Evolutionary conservation across 2,329 filamentous ascomycete species (phyloP), one percentile per base, ranked within the genome.

Genomic region (Phialophora verrucosa): DNA sequence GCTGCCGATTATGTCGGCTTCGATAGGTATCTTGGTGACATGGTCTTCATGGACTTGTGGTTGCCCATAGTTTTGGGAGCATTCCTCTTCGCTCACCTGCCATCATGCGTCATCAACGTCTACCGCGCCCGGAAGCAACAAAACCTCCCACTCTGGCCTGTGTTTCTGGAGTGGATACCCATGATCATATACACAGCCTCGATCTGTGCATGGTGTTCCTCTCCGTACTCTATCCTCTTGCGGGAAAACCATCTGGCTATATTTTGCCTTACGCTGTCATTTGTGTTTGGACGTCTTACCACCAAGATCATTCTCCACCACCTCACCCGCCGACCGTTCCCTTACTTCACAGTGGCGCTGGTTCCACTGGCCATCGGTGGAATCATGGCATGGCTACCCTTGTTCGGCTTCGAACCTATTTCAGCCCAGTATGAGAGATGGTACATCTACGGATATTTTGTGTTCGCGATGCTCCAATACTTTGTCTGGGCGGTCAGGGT

Each of bases 301-400:
- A 99, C 95, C 47, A 99, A 98, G 83, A 98, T 98, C 79, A 99
- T 99, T 76, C 88, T 99, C 20, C 94, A 95, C 2, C 95, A 99
- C 78, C 84, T 99, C 59, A 95, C 95, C 1, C 88, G 88, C 69
- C 95, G 98, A 78, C 91, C 94, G 3, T 99, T 98, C 80, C 95
- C 95, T 1, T 96, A 91, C 84, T 98, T 93, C 93, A 98, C 95
- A 11, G 86, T 95, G 57, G 91, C 98, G 86, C 84, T 98, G 44
- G 88, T 87, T 38, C 95, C 95, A 7, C 88, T 99, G 47, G 85
- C 97, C 56, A 91, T 91, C 59, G 95, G 95, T 61, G 93, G 93
- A 6, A 74, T 94, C 1, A 81, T 98, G 49, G 90, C 87, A 25
- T 97, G 98, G 79, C 81, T 97, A 63, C 94, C 94, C 4, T 84